Percentiles rank a stretch among this genome's conserved stretches.
Evolutionary conservation across 768 basidiomycete genomes (phyloP).

Genomic region (Psilocybe subaeruginosa): DNA sequence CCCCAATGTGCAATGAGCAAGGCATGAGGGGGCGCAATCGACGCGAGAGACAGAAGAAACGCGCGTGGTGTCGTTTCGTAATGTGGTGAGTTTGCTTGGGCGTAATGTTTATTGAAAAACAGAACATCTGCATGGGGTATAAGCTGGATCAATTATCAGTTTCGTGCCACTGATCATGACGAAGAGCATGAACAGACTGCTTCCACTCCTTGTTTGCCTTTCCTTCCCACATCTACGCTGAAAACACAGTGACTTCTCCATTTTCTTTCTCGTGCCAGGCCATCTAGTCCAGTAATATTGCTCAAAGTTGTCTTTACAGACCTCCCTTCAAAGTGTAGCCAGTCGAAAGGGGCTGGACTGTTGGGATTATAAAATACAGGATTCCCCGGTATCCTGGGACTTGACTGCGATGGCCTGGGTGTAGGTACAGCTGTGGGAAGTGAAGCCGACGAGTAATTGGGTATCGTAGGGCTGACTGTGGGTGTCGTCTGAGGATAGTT

Average conservation of each 20-base stretch:
- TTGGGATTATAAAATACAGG: conserved; percentile 44
- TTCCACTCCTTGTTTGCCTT: conserved; percentile 77
- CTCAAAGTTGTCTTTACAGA: conserved; percentile 78
- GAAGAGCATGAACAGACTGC: conserved; percentile 52
- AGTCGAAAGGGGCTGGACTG: conserved; percentile 81
- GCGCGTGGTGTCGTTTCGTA: conserved; percentile 72
- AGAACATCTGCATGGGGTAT: conserved; percentile 83
- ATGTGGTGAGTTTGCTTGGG: conserved; percentile 59
- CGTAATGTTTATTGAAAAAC: conserved; percentile 78
- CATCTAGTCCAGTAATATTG: conserved; percentile 80
- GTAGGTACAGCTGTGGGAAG: conserved; percentile 38
- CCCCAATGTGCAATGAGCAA: conserved; percentile 86
- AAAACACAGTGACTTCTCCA: conserved; percentile 85
- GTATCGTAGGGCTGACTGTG: conserved; percentile 29
- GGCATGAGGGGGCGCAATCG: conserved; percentile 70
- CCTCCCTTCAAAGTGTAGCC: conserved; percentile 86
- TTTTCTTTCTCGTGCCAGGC: conserved; percentile 79
- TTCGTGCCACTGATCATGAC: background rate
- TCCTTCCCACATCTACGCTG: conserved; percentile 77
- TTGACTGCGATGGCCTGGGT: conserved; percentile 32
- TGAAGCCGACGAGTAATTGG: conserved; percentile 35
- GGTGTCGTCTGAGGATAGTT: conserved; percentile 57
- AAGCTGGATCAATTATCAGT: conserved; percentile 47
- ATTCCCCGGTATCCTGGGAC: conserved; percentile 33
- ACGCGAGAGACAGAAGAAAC: conserved; percentile 73